Evolutionary conservation across 306 rosid species (phyloP), one percentile per base, ranked within the genome.

Genomic region (Cicer bijugum): DNA sequence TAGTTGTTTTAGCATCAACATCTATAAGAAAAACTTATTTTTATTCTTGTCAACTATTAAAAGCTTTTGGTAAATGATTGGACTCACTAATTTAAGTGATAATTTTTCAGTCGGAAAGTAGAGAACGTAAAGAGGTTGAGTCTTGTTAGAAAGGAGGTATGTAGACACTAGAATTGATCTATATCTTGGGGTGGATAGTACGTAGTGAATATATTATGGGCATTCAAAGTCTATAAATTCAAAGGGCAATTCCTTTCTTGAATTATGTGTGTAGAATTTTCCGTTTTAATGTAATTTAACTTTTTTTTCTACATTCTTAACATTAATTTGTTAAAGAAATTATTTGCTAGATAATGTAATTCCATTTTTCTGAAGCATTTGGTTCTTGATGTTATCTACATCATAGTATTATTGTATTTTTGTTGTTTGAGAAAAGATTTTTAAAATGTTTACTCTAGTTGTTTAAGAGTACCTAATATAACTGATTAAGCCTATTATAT

Each of bases 1-100:
- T 92, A 83, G 93, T 93, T 79, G 90, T 92, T 81, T 86, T 92
- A 73, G 93, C 97, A 70, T 92, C 97, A 28, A 91, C 96, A 67
- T 92, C 96, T 81, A 96, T 92, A 82, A 88, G 91, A 43, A 80
- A 52, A 35, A 16, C 40, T 43, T 4, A 42, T 66, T 44, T 23
- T 58, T 8, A 17, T n/a, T 53, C 16, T 60, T 8, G 16, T 33
- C 6, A 9, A 37, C 39, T 52, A 10, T 37, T 71, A 20, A 55
- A 47, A 33, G 4, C 11, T 15, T 1, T 37, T 12, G 33, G 33
- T 64, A 52, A 58, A 70, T 61, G 23, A 15, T 56, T 53, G 56
- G 69, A 23, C 50, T 48, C 51, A 65, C 46, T 64, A 38, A 63
- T 56, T 64, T 46, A 14, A 44, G 69, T 52, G 10, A 9, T 71